Percentiles rank a stretch among this genome's conserved stretches.
Conservation (phyloP, 306 rosid species). For the Lagenaria siceraria region DNA sequence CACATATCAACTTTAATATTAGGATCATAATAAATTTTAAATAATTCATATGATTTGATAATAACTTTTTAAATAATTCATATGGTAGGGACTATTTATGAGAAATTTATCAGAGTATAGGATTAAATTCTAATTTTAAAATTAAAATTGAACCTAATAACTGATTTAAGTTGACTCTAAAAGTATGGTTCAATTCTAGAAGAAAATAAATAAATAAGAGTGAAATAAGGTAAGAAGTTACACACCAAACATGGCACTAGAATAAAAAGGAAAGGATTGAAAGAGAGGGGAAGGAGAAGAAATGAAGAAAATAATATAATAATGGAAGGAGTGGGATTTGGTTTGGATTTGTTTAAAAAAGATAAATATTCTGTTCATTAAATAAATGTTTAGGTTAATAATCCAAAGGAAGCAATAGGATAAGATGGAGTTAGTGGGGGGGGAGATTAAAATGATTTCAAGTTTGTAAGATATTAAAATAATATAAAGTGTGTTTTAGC, state of each 20-base stretch:
- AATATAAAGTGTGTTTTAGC: not conserved
- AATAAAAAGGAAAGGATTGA: not conserved
- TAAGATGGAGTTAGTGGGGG: slow-evolving; percentile 35
- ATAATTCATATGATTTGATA: no score
- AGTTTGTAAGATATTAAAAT: not conserved
- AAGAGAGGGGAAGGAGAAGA: slow-evolving; percentile 5
- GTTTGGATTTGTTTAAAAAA: slow-evolving; percentile 31
- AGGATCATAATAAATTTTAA: no score
- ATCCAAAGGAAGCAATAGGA: slow-evolving; percentile 11
- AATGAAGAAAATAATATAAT: slow-evolving; percentile 7
- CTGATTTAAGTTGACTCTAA: not conserved
- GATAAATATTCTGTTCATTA: not conserved
- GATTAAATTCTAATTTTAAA: no score
- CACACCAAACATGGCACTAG: not conserved
- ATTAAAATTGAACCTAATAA: no score
- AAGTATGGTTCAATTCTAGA: not conserved
- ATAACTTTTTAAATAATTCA: no score
- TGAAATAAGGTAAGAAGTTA: not conserved
- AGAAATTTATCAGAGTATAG: no score
- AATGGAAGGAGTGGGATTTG: slow-evolving; percentile 46
- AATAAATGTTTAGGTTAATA: not conserved
- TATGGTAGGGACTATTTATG: no score
- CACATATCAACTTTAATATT: not conserved
- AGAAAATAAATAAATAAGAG: not conserved
- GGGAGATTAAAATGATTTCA: not conserved